Conservation (phyloP, 2,329 filamentous ascomycete genomes). For the Claviceps paspali region DNA sequence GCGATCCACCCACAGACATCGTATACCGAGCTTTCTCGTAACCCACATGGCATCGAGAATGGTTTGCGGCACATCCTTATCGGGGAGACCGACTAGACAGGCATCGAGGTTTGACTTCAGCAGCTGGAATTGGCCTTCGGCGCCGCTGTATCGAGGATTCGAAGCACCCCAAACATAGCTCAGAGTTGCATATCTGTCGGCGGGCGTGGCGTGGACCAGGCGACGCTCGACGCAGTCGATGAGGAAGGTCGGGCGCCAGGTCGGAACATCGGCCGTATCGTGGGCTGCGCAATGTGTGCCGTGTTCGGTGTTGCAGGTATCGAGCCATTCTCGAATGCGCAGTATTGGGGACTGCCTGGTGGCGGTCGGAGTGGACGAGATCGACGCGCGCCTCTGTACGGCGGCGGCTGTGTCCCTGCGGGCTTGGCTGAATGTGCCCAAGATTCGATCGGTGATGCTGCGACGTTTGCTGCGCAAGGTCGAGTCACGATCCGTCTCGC, state of each 20-base stretch:
- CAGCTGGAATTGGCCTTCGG: conserved; percentile 17
- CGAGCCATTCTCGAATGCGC: conserved; percentile 27
- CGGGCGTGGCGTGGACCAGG: conserved; percentile 22
- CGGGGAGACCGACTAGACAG: conserved; percentile 20
- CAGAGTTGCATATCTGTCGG: conserved; percentile 27
- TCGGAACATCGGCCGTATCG: conserved; percentile 12
- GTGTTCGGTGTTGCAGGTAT: conserved; percentile 27
- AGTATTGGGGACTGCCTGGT: conserved; percentile 20
- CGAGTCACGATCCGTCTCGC: conserved; percentile 13
- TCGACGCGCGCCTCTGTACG: conserved; percentile 17
- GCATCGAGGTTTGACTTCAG: conserved; percentile 21
- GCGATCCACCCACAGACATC: conserved; percentile 31
- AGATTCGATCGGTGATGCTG: conserved; percentile 25
- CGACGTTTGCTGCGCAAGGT: conserved; percentile 20
- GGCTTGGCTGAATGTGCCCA: conserved; percentile 18
- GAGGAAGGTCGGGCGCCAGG: conserved; percentile 26
- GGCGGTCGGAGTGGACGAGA: conserved; percentile 12
- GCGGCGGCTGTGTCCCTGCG: conserved; percentile 15
- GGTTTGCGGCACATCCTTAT: conserved; percentile 24
- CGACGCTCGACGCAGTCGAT: conserved; percentile 25
- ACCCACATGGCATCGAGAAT: conserved; percentile 30
- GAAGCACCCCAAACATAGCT: conserved; percentile 28
- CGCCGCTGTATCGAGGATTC: conserved; percentile 11
- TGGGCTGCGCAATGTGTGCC: conserved; percentile 22
- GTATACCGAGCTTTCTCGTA: conserved; percentile 25